Base-by-base conservation (phyloP, 345 rosid genomes). In the Arabis alpina region DNA sequence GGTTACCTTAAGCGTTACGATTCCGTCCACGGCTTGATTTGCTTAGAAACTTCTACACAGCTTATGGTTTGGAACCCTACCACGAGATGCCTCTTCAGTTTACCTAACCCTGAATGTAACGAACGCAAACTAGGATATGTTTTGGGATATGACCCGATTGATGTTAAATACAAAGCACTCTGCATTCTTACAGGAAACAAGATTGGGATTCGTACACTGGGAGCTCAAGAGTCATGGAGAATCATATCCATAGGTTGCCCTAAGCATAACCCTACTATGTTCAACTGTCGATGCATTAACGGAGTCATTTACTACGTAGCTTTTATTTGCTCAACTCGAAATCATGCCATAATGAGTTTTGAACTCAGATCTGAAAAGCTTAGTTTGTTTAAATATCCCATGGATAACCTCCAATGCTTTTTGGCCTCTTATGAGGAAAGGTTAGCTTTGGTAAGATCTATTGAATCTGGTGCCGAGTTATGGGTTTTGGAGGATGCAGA, bases 31-130 rank as follows among this genome's bases (percentile, higher is more conserved):
- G 61, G 71, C 23, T 52, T 66, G 51, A 14, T 52, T 27, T 52
- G 14, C 27, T 27, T 52, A 3, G 27, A 53, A 66, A 4, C 9
- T 3, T 3, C 4, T 27, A 27, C 56, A 14, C 10, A 4, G 39
- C 28, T 66, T 4, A 37, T 8, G 70, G 39, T 65, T 50, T 65
- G 70, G 47, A 65, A n/a, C 48, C 70, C 59, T 23, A 24, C 59
- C 0, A 0, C 40, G 39, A 14, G 6, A 65, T 15, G 25, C 3
- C 8, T 24, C 59, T 50, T 52, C 15, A 3, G 15, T 25, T 51
- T 51, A 40, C 70, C 59, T 25, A 6, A 51, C 2, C 25, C 3
- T 27, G 28, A 27, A 27, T n/a, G n/a, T n/a, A 27, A 27, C 28
- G 28, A 27, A 27, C 3, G 2, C 28, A 27, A 27, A 27, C 28